These are phyloP conservation scores for Eucalyptus cloeziana DNA, from an alignment of 345 rosid species.

Conservation along the genomic window DNA sequence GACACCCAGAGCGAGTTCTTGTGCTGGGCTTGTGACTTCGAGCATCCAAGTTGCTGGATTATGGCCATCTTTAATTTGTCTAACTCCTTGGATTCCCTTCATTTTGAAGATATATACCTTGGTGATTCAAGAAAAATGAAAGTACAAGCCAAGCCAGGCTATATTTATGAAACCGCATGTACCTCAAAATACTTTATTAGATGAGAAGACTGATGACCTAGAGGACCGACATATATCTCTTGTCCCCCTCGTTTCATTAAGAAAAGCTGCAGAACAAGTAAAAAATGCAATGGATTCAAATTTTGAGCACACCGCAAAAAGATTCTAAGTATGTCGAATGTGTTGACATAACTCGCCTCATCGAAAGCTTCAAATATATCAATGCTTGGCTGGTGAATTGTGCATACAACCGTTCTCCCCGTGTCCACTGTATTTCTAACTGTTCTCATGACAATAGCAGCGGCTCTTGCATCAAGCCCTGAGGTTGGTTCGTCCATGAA, in stretches of 20 bases:
- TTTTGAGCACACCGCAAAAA: not conserved
- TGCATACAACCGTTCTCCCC: slow-evolving; percentile 90
- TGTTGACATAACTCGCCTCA: slow-evolving; percentile 30
- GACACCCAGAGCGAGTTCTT: slow-evolving; percentile 15
- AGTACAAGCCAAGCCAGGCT: not conserved
- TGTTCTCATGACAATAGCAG: slow-evolving; percentile 89
- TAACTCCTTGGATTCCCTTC: slow-evolving; percentile 24
- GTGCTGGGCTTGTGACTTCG: slow-evolving; percentile 25
- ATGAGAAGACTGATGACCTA: slow-evolving; percentile 26
- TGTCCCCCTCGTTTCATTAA: slow-evolving; percentile 37
- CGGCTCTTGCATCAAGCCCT: slow-evolving; percentile 91
- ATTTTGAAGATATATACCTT: not conserved
- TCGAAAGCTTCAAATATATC: slow-evolving; percentile 91
- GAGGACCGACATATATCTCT: slow-evolving; percentile 37
- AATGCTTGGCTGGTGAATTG: slow-evolving; percentile 90
- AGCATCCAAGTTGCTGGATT: slow-evolving; percentile 70
- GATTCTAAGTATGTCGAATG: not conserved
- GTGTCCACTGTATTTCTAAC: slow-evolving; percentile 91
- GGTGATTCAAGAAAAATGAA: not conserved
- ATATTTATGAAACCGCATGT: not conserved
- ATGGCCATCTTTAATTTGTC: slow-evolving; percentile 26
- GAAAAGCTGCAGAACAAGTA: slow-evolving; percentile 15
- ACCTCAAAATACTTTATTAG: slow-evolving; percentile 38
- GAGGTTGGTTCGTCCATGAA: slow-evolving; percentile 98
- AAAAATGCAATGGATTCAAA: not conserved